Conservation (phyloP, 2,329 filamentous ascomycete species). For the Lachnellula arida region DNA sequence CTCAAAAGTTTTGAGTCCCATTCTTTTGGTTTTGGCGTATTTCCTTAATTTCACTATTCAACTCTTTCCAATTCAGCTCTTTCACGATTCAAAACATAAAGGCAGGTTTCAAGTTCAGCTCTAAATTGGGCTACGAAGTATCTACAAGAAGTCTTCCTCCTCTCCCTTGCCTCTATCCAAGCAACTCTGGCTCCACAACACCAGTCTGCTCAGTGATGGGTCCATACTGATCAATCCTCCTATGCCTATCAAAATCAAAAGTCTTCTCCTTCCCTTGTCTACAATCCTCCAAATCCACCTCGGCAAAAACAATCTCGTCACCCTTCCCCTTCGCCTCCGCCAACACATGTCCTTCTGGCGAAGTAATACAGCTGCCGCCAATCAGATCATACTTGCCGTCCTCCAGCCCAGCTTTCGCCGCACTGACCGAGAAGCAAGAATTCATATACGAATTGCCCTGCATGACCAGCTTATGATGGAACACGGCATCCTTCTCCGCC, state of each 20-base stretch:
- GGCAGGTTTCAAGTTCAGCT: not conserved
- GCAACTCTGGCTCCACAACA: slow-evolving; percentile 34
- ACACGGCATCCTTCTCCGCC: slow-evolving; percentile 43
- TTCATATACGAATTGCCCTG: slow-evolving; percentile 51
- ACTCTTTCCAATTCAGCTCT: no score
- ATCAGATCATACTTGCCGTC: slow-evolving; percentile 48
- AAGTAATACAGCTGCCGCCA: slow-evolving; percentile 43
- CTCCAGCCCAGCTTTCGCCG: slow-evolving; percentile 46
- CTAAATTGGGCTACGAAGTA: not conserved
- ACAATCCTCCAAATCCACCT: slow-evolving; percentile 45
- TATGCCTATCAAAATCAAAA: slow-evolving; percentile 42
- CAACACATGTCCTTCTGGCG: slow-evolving; percentile 45
- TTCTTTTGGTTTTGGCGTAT: not conserved
- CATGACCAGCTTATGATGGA: slow-evolving; percentile 48
- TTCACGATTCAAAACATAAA: no score
- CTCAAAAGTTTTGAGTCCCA: not conserved
- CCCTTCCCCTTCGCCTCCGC: slow-evolving; percentile 43
- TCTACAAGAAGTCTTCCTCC: not conserved
- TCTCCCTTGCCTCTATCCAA: slow-evolving; percentile 13
- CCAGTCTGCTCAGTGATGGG: slow-evolving; percentile 39
- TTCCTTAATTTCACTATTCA: no score
- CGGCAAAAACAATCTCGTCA: slow-evolving; percentile 48
- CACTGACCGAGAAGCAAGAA: slow-evolving; percentile 45
- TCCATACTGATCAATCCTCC: slow-evolving; percentile 40
- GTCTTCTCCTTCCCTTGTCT: slow-evolving; percentile 42